A percentile compares a stretch with the other conserved stretches of the same genome.
phyloP scores from a whole-genome alignment of 768 basidiomycete genomes.

The Phaeolepiota aurea region DNA sequence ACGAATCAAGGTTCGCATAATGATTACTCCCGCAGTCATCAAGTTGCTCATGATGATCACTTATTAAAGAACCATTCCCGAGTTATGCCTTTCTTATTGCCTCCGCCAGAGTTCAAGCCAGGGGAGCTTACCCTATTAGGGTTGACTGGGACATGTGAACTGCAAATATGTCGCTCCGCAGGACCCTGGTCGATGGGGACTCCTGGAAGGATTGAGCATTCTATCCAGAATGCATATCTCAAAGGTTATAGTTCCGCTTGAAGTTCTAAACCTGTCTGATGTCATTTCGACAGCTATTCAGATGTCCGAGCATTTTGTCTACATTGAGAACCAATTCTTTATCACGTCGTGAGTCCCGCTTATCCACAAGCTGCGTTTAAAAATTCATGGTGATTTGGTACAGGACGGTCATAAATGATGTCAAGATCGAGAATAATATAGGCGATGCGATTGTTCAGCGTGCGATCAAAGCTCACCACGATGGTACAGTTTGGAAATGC shows the following conservation, averaged over 20 bases:
- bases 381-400: background rate
- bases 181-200: constrained; percentile 98
- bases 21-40: constrained; percentile 5
- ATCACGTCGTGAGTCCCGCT: constrained; percentile 63
- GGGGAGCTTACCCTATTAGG: constrained; percentile 72
- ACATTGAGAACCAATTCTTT: constrained; percentile 95
- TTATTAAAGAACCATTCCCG: constrained; percentile 75
- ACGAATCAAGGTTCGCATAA: constrained; percentile 70
- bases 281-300: constrained; percentile 59
- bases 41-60: background rate
- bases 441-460: constrained; percentile 91
- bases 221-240: constrained; percentile 91
- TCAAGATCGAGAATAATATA: constrained; percentile 86
- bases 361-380: constrained; percentile 1
- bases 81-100: constrained; percentile 87
- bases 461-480: constrained; percentile 80
- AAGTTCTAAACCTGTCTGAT: background rate
- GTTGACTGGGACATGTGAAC: constrained; percentile 91
- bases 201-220: constrained; percentile 73
- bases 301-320: constrained; percentile 93
- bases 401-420: constrained; percentile 79
- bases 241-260: constrained; percentile 47
- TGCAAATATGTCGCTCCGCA: constrained; percentile 93
- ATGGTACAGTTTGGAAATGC: constrained; percentile 81
- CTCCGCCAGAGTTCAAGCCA: constrained; percentile 86